These are phyloP conservation scores for Amanita thiersii DNA, from an alignment of 768 basidiomycete species.

Conservation along the genomic window DNA sequence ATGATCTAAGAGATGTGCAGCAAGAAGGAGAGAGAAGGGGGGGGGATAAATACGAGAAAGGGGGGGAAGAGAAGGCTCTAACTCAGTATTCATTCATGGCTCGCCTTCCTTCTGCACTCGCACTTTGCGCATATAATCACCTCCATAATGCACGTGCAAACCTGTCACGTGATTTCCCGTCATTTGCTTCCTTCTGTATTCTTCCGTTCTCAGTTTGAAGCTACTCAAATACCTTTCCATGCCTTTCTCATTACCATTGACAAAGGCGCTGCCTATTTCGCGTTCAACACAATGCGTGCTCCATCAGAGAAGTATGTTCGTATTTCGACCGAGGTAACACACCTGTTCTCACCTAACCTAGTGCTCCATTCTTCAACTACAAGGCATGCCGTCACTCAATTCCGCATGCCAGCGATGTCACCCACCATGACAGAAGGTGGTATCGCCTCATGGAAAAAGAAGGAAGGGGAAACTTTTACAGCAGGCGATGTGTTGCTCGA, in stretches of 20 bases:
- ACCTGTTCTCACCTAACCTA: background rate
- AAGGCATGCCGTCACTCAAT: conserved; percentile 54
- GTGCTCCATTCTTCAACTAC: conserved; percentile 2
- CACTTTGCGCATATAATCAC: background rate
- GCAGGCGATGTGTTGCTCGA: conserved; percentile 85
- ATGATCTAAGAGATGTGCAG: conserved; percentile 1
- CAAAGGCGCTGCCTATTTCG: conserved; percentile 1
- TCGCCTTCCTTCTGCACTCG: background rate
- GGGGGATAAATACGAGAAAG: conserved; percentile 13
- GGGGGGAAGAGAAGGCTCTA: conserved; percentile 1
- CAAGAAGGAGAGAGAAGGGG: conserved; percentile 2
- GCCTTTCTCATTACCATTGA: conserved; percentile 12
- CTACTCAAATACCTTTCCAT: conserved; percentile 13
- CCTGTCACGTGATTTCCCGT: conserved; percentile 9
- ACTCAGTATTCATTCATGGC: background rate
- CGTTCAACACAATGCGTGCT: background rate
- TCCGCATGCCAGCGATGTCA: conserved; percentile 95
- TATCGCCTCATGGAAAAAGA: conserved; percentile 86
- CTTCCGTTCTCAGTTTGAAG: background rate
- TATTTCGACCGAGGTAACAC: background rate
- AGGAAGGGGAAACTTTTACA: conserved; percentile 70
- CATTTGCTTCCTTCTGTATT: conserved; percentile 1
- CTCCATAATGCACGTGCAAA: background rate
- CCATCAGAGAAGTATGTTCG: conserved; percentile 1
- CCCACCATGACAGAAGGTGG: conserved; percentile 96